phyloP scores from a whole-genome alignment of 2,329 filamentous ascomycete genomes.

The Rhynchosporium graminicola region DNA sequence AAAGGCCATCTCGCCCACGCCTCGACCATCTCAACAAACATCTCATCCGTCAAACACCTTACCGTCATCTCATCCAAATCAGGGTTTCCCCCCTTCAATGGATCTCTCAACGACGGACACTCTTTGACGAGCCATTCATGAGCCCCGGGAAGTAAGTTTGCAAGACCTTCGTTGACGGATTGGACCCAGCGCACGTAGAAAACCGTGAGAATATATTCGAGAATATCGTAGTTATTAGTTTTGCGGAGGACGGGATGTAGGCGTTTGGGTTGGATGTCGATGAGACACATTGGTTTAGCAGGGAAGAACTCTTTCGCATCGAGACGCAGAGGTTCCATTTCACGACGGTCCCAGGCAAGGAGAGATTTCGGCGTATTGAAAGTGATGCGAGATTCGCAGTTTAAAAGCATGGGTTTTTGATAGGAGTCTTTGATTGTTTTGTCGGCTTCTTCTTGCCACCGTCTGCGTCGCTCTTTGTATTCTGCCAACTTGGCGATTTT shows the following conservation, averaged over 20 bases:
- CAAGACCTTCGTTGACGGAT: conserved; percentile 49
- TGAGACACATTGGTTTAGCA: conserved; percentile 53
- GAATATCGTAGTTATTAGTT: conserved; percentile 47
- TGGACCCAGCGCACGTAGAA: conserved; percentile 43
- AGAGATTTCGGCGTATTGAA: conserved; percentile 52
- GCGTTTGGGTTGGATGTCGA: conserved; percentile 67
- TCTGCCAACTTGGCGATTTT: neutral
- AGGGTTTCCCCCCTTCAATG: conserved; percentile 47
- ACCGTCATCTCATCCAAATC: conserved; percentile 46
- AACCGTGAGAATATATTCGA: conserved; percentile 52
- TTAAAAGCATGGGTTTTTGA: neutral
- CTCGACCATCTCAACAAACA: conserved; percentile 59
- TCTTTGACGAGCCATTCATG: conserved; percentile 52
- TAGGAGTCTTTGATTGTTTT: neutral
- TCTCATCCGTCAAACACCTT: conserved; percentile 52
- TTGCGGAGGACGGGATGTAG: conserved; percentile 52
- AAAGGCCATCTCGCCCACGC: conserved; percentile 70
- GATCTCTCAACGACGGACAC: conserved; percentile 53
- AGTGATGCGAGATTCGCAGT: conserved; percentile 34
- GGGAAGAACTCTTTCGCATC: conserved; percentile 67
- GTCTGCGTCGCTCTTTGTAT: neutral
- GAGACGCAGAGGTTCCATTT: conserved; percentile 67
- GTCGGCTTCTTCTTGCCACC: neutral
- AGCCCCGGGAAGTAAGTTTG: conserved; percentile 60
- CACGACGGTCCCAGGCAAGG: conserved; percentile 69